phyloP scores from a whole-genome alignment of 345 rosid genomes.

The Excoecaria cochinchinensis region DNA sequence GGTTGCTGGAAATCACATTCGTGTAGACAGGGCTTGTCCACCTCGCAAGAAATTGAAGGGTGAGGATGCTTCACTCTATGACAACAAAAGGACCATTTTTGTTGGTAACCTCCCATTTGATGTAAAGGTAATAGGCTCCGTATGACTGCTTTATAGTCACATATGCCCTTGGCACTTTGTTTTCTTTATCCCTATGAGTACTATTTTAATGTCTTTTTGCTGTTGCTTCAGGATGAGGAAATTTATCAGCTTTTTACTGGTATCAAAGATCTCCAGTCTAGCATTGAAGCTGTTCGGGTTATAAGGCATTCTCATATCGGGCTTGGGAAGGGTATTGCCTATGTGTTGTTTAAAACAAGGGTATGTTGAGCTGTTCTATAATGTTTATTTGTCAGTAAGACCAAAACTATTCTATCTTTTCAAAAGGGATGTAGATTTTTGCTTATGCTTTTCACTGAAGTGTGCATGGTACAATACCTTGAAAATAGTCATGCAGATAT shows the following conservation, averaged over 20 bases:
- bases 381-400: constrained; percentile 11
- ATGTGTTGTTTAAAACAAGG: constrained; percentile 80
- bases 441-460: background rate
- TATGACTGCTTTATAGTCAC: background rate
- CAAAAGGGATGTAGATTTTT: background rate
- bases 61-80: constrained; percentile 55
- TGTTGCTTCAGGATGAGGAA: constrained; percentile 74
- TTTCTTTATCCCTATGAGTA: constrained; percentile 1
- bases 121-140: constrained; percentile 61
- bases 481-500: no score
- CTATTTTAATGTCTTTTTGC: constrained; percentile 1
- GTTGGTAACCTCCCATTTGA: constrained; percentile 96
- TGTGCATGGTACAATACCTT: no score
- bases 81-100: constrained; percentile 79
- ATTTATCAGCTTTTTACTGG: constrained; percentile 73
- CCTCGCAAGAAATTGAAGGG: constrained; percentile 90
- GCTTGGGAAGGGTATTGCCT: constrained; percentile 94
- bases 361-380: constrained; percentile 37
- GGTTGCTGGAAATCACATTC: constrained; percentile 89
- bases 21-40: constrained; percentile 95
- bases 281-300: constrained; percentile 88
- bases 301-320: constrained; percentile 79
- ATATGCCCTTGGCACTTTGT: background rate
- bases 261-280: constrained; percentile 53
- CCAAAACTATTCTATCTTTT: background rate